Evolutionary conservation across 2,329 filamentous ascomycete species (phyloP), one percentile per base, ranked within the genome.

Genomic region (Peltaster fructicola): DNA sequence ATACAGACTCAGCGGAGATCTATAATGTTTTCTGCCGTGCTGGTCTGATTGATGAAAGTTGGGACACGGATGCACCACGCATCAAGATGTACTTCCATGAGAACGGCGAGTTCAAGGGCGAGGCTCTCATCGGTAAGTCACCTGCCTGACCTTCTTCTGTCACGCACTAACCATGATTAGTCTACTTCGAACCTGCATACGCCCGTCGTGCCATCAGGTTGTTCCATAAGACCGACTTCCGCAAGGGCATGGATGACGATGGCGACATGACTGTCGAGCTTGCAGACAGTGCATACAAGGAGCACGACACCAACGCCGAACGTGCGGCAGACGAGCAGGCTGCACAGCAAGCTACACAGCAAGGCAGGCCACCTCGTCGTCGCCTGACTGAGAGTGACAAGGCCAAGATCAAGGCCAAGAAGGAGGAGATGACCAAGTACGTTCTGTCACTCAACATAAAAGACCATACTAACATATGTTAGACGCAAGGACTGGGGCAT

Each of bases 141-240:
- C 15, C 14, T 4, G 9, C 9, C 20, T 19, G 8, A 12, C 14
- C 19, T 15, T 14, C 22, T 9, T 4, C 14, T 9, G 9, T n/a
- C n/a, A 15, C 8, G 13, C 8, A 22, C 13, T 10, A 13, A 5
- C 9, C 9, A 17, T 13, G n/a, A n/a, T 15, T 17, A 27, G 79
- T 95, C 17, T 98, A 90, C 55, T 93, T 92, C 64, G 80, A 88
- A 40, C 77, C 82, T 0, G 82, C 91, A 45, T 90, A 79, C n/a
- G 85, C 98, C 30, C 60, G 76, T 20, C 74, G 82, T 56, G 80
- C 80, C 21, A 77, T 85, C 36, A 70, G 73, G 56, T 62, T 88
- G 41, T 62, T 81, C 8, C 79, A 90, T 48, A 79, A 82, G 41
- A 76, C 74, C 4, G 71, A 82, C 38, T 88, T 95, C 42, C 66